Evolutionary conservation across 2,329 filamentous ascomycete species (phyloP), one percentile per base, ranked within the genome.

Genomic region (Sarocladiaceae sp.): DNA sequence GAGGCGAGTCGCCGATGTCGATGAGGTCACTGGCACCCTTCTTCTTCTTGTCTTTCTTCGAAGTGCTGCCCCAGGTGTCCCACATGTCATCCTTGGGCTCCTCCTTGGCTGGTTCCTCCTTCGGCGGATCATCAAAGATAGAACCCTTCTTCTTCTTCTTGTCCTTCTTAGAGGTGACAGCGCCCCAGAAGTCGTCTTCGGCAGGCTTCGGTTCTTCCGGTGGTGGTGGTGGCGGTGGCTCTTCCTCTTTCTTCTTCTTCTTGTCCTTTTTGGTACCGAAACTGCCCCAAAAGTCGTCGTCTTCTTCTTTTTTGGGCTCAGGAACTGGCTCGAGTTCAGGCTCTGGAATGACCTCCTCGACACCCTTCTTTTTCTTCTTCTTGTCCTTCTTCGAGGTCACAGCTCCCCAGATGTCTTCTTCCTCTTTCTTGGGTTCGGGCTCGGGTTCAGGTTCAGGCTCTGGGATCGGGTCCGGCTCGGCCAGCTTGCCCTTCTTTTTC

Each of bases 41-140:
- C 56, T 73, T 75, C 53, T 71, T 71, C 53, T 71, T 71, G 47
- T 50, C 47, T 63, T 80, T 79, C 51, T 66, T 60, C 4, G 26
- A 31, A 20, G 60, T 31, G 12, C 31, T 29, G 31, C 48, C 48
- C 52, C 52, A 53, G 17, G 37, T 53, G 25, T 53, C 61, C 40
- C 40, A 44, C 22, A 44, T 44, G 6, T 60, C 60, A 12, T 50
- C 55, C 17, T 36, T 48, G 17, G 56, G 26, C 44, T 59, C 58
- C 13, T 54, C 55, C 17, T 49, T 50, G 22, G 52, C 22, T 7
- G 40, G 39, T 40, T 63, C 58, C 31, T 59, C 60, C 23, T 52
- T 55, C 10, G 54, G 50, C 3, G 52, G 47, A 20, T 61, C 59
- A 20, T 58, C 56, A 20, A 54, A 58, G 17, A 57, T 54, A 2